phyloP scores from a whole-genome alignment of 257 asterid species.

The Thymus quinquecostatus region DNA sequence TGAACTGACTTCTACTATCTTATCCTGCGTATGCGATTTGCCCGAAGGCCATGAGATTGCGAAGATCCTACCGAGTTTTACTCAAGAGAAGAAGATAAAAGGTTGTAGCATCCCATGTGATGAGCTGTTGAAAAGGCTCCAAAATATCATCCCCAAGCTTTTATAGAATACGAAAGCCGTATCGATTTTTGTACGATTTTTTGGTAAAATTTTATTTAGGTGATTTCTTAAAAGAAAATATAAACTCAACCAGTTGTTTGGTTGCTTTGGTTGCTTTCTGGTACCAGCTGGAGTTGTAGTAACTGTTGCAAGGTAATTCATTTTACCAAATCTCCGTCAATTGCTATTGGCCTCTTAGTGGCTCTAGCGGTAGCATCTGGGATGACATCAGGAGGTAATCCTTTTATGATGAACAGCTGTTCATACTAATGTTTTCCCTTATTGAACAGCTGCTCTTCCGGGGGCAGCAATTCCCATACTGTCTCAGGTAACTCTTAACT shows the following conservation, averaged over 20 bases:
- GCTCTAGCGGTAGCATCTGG: slow-evolving; percentile 98
- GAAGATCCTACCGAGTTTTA: slow-evolving; percentile 55
- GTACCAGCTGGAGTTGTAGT: slow-evolving; percentile 88
- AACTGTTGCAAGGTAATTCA: slow-evolving; percentile 88
- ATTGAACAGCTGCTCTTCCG: slow-evolving; percentile 84
- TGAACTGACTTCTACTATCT: slow-evolving; percentile 56
- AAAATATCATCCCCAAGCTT: slow-evolving; percentile 37
- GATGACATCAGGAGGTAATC: slow-evolving; percentile 98
- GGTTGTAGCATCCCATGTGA: slow-evolving; percentile 42
- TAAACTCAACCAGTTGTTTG: slow-evolving; percentile 75
- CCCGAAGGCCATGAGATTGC: slow-evolving; percentile 52
- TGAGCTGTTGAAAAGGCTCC: slow-evolving; percentile 49
- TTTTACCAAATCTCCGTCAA: slow-evolving; percentile 62
- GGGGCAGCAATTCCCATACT: slow-evolving; percentile 94
- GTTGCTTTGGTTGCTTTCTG: slow-evolving; percentile 64
- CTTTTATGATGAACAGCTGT: slow-evolving; percentile 25
- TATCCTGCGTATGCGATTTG: slow-evolving; percentile 52
- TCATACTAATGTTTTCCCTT: slow-evolving; percentile 27
- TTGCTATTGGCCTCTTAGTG: slow-evolving; percentile 88
- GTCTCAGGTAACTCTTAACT: slow-evolving; percentile 72
- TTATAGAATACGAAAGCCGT: slow-evolving; percentile 7
- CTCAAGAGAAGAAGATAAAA: slow-evolving; percentile 31
- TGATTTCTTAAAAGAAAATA: slow-evolving; percentile 62
- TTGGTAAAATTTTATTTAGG: neutral
- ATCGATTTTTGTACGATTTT: neutral